phyloP scores from a whole-genome alignment of 495 filamentous ascomycete species.

The Acidiella bohemica region DNA sequence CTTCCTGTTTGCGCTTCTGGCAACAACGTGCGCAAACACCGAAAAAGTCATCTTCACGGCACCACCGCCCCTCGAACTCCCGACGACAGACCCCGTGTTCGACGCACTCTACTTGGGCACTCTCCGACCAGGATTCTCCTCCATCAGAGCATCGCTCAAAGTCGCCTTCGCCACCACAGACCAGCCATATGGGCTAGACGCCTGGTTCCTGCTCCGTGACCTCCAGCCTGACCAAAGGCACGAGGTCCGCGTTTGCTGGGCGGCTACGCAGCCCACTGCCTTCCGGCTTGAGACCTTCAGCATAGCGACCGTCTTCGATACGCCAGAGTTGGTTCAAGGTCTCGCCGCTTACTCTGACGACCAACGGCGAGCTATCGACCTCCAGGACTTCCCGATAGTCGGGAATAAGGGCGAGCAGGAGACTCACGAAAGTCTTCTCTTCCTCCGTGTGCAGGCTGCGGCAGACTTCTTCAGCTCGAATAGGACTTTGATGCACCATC shows the following conservation, averaged over 20 bases:
- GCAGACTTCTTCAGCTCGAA: conserved; percentile 76
- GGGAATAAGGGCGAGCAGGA: neutral
- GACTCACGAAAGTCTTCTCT: conserved; percentile 34
- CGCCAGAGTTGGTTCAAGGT: conserved; percentile 47
- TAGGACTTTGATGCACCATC: conserved; percentile 56
- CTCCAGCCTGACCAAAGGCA: conserved; percentile 63
- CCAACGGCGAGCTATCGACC: conserved; percentile 28
- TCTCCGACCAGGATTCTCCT: conserved; percentile 43
- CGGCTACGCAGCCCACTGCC: conserved; percentile 84
- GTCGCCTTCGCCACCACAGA: conserved; percentile 49
- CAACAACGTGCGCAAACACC: conserved; percentile 48
- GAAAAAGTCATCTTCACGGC: conserved; percentile 86
- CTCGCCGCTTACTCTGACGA: conserved; percentile 48
- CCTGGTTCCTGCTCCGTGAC: conserved; percentile 76
- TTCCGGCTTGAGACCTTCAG: conserved; percentile 57
- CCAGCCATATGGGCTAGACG: conserved; percentile 44
- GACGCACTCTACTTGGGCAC: conserved; percentile 50
- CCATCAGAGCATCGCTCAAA: conserved; percentile 47
- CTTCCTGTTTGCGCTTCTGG: conserved; percentile 25
- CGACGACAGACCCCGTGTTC: conserved; percentile 43
- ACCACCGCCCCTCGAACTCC: conserved; percentile 42
- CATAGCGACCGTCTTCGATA: conserved; percentile 43
- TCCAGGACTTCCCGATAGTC: neutral
- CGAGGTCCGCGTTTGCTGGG: conserved; percentile 89
- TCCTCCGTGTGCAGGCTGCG: conserved; percentile 60